Evolutionary conservation across 345 rosid genomes (phyloP).

Genomic region (Lenwebbia sp.): DNA sequence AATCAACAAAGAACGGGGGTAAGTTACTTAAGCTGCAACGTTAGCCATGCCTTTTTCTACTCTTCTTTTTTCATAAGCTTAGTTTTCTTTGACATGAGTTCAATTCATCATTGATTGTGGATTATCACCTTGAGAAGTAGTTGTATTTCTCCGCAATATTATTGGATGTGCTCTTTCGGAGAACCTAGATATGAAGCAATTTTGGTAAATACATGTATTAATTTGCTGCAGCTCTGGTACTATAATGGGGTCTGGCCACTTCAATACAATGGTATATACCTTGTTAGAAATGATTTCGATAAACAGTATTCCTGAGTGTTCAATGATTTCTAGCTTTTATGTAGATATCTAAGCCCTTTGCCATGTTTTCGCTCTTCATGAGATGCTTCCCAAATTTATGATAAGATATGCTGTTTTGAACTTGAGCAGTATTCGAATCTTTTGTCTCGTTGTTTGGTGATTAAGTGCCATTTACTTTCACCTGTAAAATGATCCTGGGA

Average conservation of each 20-base stretch:
- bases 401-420: neutral
- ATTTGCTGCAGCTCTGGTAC: neutral
- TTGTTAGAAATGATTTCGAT: neutral
- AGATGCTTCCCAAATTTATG: neutral
- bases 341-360: neutral
- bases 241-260: neutral
- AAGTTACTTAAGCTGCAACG: conserved; percentile 7
- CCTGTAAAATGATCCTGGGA: neutral
- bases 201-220: neutral
- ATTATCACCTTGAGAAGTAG: neutral
- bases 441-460: neutral
- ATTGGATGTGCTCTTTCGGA: neutral
- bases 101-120: neutral
- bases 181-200: neutral
- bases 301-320: neutral
- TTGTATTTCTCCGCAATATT: neutral
- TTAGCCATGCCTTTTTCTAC: neutral
- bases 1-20: conserved; percentile 97
- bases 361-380: neutral
- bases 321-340: neutral
- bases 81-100: neutral
- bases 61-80: neutral
- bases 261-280: neutral
- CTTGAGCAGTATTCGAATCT: neutral
- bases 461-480: neutral